Evolutionary conservation across 1,284 basidiomycete genomes (phyloP).

Genomic region (Sporisorium scitamineum): DNA sequence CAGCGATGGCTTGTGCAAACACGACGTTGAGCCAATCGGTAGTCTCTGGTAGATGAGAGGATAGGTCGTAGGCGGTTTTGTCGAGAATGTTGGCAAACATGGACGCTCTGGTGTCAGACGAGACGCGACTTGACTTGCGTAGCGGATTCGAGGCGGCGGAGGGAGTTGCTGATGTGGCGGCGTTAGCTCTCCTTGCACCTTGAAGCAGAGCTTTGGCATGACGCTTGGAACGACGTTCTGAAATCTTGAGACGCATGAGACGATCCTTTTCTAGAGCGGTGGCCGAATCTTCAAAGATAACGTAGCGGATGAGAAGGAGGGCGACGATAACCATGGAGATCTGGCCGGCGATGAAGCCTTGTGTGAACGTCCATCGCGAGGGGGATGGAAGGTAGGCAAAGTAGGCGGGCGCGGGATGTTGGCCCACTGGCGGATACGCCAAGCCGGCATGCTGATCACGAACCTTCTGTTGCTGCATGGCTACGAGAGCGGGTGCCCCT

Average conservation of each 20-base stretch:
- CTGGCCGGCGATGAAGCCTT: slow-evolving; percentile 74
- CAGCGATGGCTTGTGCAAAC: slow-evolving; percentile 72
- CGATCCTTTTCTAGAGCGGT: slow-evolving; percentile 49
- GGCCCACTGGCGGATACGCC: slow-evolving; percentile 12
- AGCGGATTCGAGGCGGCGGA: slow-evolving; percentile 10
- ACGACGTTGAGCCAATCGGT: slow-evolving; percentile 75
- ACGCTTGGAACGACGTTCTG: slow-evolving; percentile 43
- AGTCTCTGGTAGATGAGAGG: slow-evolving; percentile 72
- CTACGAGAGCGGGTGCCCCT: not conserved
- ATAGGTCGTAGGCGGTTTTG: slow-evolving; percentile 73
- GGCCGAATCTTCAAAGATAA: slow-evolving; percentile 72
- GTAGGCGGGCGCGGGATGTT: slow-evolving; percentile 26
- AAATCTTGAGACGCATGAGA: slow-evolving; percentile 50
- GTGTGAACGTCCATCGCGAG: slow-evolving; percentile 71
- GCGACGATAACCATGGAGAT: slow-evolving; percentile 69
- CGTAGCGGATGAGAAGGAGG: slow-evolving; percentile 71
- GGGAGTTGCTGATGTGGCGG: not conserved
- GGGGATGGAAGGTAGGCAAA: slow-evolving; percentile 25
- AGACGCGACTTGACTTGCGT: slow-evolving; percentile 24
- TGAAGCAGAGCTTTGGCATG: slow-evolving; percentile 43
- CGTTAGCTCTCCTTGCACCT: slow-evolving; percentile 16
- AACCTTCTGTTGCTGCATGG: slow-evolving; percentile 17
- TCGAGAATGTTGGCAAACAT: slow-evolving; percentile 67
- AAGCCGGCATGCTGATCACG: slow-evolving; percentile 15
- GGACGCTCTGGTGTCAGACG: slow-evolving; percentile 29